A percentile compares a stretch with the other conserved stretches of the same genome.
These are phyloP conservation scores for Penicillium crystallinum DNA, from an alignment of 495 filamentous ascomycete genomes.

Conservation along the genomic window DNA sequence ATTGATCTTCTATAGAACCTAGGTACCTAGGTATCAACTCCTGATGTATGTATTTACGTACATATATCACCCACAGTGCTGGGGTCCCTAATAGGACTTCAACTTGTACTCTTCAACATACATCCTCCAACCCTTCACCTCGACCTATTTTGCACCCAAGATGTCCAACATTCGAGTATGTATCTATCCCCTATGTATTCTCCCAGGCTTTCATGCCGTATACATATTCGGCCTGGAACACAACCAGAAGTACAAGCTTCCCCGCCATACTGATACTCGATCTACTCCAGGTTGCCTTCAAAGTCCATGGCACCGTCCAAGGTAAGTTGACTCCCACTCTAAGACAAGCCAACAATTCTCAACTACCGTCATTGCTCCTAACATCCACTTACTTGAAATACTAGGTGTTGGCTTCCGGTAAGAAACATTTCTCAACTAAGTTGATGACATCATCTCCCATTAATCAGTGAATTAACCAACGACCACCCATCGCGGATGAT, in stretches of 20 bases:
- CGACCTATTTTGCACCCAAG: background rate
- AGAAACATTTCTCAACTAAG: background rate
- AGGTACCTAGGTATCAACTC: background rate
- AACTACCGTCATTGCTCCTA: background rate
- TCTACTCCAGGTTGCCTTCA: slow-evolving; percentile 42
- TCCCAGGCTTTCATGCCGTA: background rate
- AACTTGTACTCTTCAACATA: background rate
- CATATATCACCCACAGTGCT: background rate
- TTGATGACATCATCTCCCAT: slow-evolving; percentile 19
- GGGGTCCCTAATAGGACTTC: background rate
- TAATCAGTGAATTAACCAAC: background rate
- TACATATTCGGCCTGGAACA: no score
- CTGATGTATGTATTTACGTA: background rate
- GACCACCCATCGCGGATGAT: slow-evolving; percentile 1
- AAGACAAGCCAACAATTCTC: background rate
- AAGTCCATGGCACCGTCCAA: slow-evolving; percentile 50
- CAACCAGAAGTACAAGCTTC: background rate
- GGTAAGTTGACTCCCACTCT: slow-evolving; percentile 23
- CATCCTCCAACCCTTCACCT: background rate
- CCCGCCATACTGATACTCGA: background rate
- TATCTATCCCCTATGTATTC: background rate
- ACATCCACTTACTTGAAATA: slow-evolving; percentile 4
- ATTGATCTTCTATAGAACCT: no score
- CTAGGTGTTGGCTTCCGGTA: slow-evolving; percentile 72
- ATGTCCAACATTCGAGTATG: slow-evolving; percentile 19